A percentile compares a stretch with the other conserved stretches of the same genome.
phyloP scores from a whole-genome alignment of 176 grass and related monocot species.

The Hordeum vulgare region DNA sequence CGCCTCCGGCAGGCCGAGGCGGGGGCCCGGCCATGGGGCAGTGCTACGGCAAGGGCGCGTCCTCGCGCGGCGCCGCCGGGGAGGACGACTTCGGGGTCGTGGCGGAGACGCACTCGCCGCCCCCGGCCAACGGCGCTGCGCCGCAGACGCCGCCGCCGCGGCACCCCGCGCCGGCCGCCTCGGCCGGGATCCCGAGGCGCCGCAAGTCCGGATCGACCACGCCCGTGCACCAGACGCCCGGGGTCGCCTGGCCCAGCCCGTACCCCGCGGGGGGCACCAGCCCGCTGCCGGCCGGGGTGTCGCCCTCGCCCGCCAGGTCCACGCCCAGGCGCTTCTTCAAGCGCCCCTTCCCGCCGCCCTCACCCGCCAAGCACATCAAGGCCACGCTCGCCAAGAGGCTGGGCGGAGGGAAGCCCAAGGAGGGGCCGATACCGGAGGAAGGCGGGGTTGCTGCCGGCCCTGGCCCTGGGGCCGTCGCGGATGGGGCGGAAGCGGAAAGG shows the following conservation, averaged over 20 bases:
- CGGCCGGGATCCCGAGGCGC: constrained; percentile 2
- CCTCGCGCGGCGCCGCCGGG: constrained; percentile 19
- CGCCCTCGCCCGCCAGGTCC: constrained; percentile 79
- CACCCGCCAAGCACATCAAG: constrained; percentile 91
- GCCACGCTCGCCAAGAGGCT: constrained; percentile 76
- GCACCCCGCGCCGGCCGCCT: background rate
- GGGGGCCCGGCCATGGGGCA: constrained; percentile 53
- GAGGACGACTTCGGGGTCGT: constrained; percentile 4
- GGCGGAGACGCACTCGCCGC: constrained; percentile 11
- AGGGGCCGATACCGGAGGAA: constrained; percentile 80
- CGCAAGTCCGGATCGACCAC: constrained; percentile 44
- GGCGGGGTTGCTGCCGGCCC: background rate
- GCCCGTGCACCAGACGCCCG: constrained; percentile 39
- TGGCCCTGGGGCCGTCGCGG: constrained; percentile 6
- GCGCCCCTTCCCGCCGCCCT: constrained; percentile 88
- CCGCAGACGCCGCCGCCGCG: constrained; percentile 21
- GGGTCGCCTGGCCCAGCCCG: constrained; percentile 67
- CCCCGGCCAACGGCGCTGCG: constrained; percentile 33
- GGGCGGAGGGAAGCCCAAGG: constrained; percentile 59
- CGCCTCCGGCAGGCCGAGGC: background rate
- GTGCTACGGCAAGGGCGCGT: constrained; percentile 75
- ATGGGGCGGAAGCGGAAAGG: constrained; percentile 55
- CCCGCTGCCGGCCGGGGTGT: constrained; percentile 68
- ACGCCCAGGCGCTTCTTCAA: constrained; percentile 91
- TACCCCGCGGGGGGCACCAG: constrained; percentile 45